Conservation (phyloP, 2,329 filamentous ascomycete genomes). For the Cordyceps farinosa region DNA sequence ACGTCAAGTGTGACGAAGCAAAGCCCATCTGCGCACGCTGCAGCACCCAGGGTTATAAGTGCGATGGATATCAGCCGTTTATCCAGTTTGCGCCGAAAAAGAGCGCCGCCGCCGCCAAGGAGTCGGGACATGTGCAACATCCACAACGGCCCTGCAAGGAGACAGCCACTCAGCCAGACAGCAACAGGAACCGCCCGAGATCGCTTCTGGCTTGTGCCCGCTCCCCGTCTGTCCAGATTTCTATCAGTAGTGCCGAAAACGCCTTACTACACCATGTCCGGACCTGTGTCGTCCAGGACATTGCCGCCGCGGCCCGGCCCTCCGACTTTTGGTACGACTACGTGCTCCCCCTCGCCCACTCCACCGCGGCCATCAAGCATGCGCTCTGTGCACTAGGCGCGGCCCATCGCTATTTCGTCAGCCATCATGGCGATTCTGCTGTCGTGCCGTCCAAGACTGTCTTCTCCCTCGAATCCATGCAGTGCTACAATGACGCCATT, state of each 20-base stretch:
- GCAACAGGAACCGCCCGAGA: background rate
- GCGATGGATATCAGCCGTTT: slow-evolving; percentile 19
- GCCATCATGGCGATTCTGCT: background rate
- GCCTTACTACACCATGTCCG: background rate
- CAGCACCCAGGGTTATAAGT: slow-evolving; percentile 17
- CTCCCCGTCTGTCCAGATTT: background rate
- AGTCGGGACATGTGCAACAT: background rate
- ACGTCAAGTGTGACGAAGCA: slow-evolving; percentile 22
- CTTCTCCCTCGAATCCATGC: slow-evolving; percentile 8
- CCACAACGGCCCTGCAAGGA: background rate
- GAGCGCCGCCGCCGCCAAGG: background rate
- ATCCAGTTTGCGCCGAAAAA: background rate
- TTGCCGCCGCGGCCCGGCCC: background rate
- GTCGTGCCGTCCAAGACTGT: background rate
- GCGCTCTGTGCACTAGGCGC: background rate
- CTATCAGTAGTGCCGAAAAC: background rate
- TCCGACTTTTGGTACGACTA: background rate
- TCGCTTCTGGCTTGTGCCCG: background rate
- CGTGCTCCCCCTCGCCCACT: background rate
- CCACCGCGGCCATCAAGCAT: background rate
- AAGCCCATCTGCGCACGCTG: slow-evolving; percentile 19
- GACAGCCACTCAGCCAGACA: background rate
- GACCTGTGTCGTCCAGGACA: background rate
- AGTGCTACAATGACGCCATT: slow-evolving; percentile 25
- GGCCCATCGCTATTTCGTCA: background rate